These are phyloP conservation scores for Groenewaldozyma salmanticensis DNA, from an alignment of 805 yeast species.

Conservation along the genomic window DNA sequence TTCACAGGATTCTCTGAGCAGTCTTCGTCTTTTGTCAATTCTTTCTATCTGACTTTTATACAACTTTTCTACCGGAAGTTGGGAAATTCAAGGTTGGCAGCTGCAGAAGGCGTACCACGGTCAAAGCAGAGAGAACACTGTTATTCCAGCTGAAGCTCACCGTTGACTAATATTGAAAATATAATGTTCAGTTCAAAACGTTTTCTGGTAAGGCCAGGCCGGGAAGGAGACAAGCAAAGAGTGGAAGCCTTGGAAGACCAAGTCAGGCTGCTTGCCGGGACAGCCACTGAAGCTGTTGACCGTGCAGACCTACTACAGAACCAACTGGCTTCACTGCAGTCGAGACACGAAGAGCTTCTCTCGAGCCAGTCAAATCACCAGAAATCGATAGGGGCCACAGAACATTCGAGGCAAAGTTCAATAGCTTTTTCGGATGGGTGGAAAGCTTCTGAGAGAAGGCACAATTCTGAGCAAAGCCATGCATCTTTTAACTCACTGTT, in stretches of 20 bases:
- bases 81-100: no score
- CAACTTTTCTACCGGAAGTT: background rate
- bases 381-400: background rate
- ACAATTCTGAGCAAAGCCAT: background rate
- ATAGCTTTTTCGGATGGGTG: background rate
- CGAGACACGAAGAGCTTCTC: background rate
- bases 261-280: slow-evolving; percentile 15
- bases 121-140: background rate
- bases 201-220: slow-evolving; percentile 15
- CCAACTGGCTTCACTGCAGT: slow-evolving; percentile 12
- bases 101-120: background rate
- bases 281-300: slow-evolving; percentile 20
- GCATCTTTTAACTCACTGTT: slow-evolving; percentile 8
- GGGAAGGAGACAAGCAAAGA: slow-evolving; percentile 18
- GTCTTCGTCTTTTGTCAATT: no score
- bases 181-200: background rate
- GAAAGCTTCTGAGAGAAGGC: no score
- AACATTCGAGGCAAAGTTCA: background rate
- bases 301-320: slow-evolving; percentile 17
- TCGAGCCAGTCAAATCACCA: background rate
- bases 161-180: background rate
- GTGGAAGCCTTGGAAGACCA: slow-evolving; percentile 19
- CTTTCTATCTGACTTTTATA: no score
- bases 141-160: no score
- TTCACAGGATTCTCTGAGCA: no score